Evolutionary conservation across 805 yeast species (phyloP), one percentile per base, ranked within the genome.

Genomic region (Priceomyces castillae): DNA sequence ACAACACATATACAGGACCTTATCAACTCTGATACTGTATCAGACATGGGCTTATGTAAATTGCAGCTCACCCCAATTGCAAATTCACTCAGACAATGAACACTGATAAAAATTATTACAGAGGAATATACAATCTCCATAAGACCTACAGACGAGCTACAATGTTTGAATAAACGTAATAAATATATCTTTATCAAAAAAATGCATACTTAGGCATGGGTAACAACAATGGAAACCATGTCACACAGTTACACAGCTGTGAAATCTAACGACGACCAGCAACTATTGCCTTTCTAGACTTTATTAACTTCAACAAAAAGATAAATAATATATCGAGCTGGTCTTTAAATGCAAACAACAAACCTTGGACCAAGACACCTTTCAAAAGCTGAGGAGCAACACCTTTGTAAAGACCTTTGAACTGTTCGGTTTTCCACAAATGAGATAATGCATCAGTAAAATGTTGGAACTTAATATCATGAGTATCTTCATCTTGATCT

Each of bases 321-420:
- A 70, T 53, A 42, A 71, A 71, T 7, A 67, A 46, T 54, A 61
- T 48, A 61, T 72, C 79, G 40, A 80, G 58, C 59, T 83, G 87
- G 53, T 86, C 94, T 63, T 81, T 86, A 64, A 83, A 84, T 82
- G 84, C 85, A 58, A 88, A 84, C 53, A 88, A 71, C 47, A 88
- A 69, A 0, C 96, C 96, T 62, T 88, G 96, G 3, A 87, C 95
- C 34, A 88, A 62, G 2, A 87, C 83, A 1, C 94, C 95, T 69
- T 88, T 88, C 31, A 81, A 61, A 45, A 88, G 71, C 61, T 88
- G 96, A 4, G 95, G 95, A 2, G 80, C 76, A 23, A 88, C 55
- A 2, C 96, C 96, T 67, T 83, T 86, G 80, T 88, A 88, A 48
- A 87, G 67, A 0, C 90, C 82, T 10, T 53, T 49, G 30, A 80